Percentiles rank a stretch among this genome's conserved stretches.
Evolutionary conservation across 2,329 filamentous ascomycete genomes (phyloP).

Genomic region (Aspergillus alliaceus): DNA sequence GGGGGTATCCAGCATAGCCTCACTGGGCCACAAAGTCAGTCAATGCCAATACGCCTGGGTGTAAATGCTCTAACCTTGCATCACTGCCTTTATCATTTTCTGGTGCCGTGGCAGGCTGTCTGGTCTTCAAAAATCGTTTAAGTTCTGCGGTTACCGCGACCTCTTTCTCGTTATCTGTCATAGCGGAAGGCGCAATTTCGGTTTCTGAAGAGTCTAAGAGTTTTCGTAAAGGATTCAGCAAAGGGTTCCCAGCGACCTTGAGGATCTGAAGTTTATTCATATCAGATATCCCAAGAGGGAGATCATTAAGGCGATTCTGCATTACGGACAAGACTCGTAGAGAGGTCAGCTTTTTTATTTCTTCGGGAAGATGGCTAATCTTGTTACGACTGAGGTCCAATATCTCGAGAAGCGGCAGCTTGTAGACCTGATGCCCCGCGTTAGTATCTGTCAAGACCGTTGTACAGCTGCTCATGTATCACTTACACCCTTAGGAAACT

Average conservation of each 20-base stretch:
- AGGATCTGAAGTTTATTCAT: slow-evolving; percentile 87
- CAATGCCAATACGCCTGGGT: background rate
- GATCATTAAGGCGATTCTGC: slow-evolving; percentile 80
- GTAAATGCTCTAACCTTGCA: slow-evolving; percentile 29
- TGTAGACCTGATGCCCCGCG: slow-evolving; percentile 67
- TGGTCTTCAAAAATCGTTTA: slow-evolving; percentile 57
- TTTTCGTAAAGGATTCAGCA: slow-evolving; percentile 74
- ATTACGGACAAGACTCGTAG: slow-evolving; percentile 86
- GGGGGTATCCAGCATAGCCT: slow-evolving; percentile 74
- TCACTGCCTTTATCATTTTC: slow-evolving; percentile 51
- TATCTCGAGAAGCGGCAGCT: slow-evolving; percentile 84
- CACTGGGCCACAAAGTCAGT: slow-evolving; percentile 51
- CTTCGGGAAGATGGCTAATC: slow-evolving; percentile 72
- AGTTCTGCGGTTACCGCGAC: slow-evolving; percentile 60
- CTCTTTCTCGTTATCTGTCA: slow-evolving; percentile 61
- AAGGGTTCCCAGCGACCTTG: slow-evolving; percentile 85
- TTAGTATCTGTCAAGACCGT: slow-evolving; percentile 11
- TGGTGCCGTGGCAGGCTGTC: slow-evolving; percentile 38
- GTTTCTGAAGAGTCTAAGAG: slow-evolving; percentile 66
- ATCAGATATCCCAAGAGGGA: slow-evolving; percentile 81
- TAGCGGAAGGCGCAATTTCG: slow-evolving; percentile 57
- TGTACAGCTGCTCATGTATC: background rate
- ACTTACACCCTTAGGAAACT: slow-evolving; percentile 66
- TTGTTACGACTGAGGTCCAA: slow-evolving; percentile 89
- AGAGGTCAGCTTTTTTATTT: slow-evolving; percentile 77